Base-by-base conservation (phyloP, 2,329 filamentous ascomycete species). In the Aspergillus costaricaensis region DNA sequence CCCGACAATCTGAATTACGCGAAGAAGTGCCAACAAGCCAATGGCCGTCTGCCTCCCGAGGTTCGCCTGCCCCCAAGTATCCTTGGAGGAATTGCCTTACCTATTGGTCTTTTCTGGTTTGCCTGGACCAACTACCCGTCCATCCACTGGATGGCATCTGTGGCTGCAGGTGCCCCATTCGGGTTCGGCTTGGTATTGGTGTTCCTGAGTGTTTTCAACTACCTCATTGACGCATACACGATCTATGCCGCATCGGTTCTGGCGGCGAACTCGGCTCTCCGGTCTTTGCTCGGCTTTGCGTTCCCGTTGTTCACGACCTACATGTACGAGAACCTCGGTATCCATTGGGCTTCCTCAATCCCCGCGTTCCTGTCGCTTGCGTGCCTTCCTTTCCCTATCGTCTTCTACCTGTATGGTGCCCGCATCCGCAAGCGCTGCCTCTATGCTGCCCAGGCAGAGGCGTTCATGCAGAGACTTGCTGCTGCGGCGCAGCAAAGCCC, bases 51-150 rank as follows among this genome's bases (percentile, higher is more conserved):
- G 14, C 82, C 86, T n/a, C 86, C 86, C 0, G 85, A 87, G 73
- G 80, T 81, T 23, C 82, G 81, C 52, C 70, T 85, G 0, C 81
- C 82, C 0, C 79, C 81, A 6, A 77, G 74, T 47, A 81, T 83
- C 57, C 62, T 82, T 3, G 81, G 81, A 15, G 77, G 76, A 56
- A 76, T 83, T 23, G 73, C 76, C 5, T 75, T 88, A 41, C 85
- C 86, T 0, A 74, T 85, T 43, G 81, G 83, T 9, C 75, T 86
- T 1, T 85, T 86, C 71, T 85, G 83, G 83, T 83, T 86, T 56
- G 84, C 83, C 0, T 86, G 84, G 84, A 85, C 84, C 0, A 82
- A 83, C 54, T 81, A 74, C 50, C 77, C 72, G 62, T 71, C 67
- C 10, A 70, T 76, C 54, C 75, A 77, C 65, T 77, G 75, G 75